Conservation (phyloP, 352 stramenopile genomes). For the Phytophthora fragariaefolia region DNA sequence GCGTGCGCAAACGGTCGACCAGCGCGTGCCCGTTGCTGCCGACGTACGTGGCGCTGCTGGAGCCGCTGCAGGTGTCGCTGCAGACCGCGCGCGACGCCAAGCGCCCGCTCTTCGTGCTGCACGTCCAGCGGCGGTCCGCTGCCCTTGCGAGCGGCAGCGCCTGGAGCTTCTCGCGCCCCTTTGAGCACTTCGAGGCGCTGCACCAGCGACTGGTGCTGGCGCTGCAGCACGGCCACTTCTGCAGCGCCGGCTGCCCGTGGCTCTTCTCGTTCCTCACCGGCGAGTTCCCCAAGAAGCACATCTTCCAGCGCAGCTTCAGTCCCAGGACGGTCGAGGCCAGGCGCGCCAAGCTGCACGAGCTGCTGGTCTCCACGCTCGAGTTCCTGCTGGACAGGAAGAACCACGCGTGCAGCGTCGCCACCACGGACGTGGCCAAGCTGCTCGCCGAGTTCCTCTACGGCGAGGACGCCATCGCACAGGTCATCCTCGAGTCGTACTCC, state of each 20-base stretch:
- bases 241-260: constrained; percentile 35
- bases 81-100: constrained; percentile 18
- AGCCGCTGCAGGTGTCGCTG: constrained; percentile 30
- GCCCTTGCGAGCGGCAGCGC: not conserved
- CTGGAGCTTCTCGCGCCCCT: constrained; percentile 25
- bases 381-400: constrained; percentile 42
- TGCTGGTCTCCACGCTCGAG: constrained; percentile 26
- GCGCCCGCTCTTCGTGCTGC: constrained; percentile 27
- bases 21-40: constrained; percentile 15
- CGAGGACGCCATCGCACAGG: constrained; percentile 24
- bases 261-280: constrained; percentile 38
- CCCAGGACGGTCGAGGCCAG: constrained; percentile 18
- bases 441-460: constrained; percentile 38
- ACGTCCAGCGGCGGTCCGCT: constrained; percentile 25
- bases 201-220: constrained; percentile 25
- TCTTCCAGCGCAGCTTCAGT: constrained; percentile 37
- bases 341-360: constrained; percentile 22
- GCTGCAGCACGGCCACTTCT: constrained; percentile 45
- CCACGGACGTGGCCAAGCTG: constrained; percentile 30
- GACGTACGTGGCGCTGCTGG: constrained; percentile 39
- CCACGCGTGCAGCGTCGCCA: constrained; percentile 32
- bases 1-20: constrained; percentile 24
- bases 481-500: constrained; percentile 27
- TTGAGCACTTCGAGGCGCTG: constrained; percentile 39
- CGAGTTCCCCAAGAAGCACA: constrained; percentile 40